phyloP scores from a whole-genome alignment of 2,329 filamentous ascomycete genomes.

The Sclerotinia sclerotiorum region DNA sequence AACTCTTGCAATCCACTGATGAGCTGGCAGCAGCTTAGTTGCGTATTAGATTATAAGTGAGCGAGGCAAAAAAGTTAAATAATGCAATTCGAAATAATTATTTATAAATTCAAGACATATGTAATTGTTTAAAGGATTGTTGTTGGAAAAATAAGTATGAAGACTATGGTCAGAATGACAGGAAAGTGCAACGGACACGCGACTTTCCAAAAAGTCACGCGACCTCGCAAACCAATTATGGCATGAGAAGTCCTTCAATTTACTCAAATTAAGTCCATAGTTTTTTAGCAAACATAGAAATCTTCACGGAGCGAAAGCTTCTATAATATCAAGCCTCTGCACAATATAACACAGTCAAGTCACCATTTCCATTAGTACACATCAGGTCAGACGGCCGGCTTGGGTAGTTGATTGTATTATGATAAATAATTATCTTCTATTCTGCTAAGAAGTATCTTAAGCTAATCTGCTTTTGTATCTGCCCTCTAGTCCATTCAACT shows the following conservation, averaged over 20 bases:
- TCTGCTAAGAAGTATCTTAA: not conserved
- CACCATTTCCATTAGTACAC: not conserved
- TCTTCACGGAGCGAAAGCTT: not conserved
- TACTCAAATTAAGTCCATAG: not conserved
- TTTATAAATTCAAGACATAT: not conserved
- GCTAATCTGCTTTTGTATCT: not conserved
- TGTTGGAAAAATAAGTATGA: not conserved
- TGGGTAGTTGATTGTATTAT: not conserved
- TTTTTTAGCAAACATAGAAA: not conserved
- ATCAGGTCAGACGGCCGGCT: not conserved
- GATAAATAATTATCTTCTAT: not conserved
- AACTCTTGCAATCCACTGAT: too few species aligned
- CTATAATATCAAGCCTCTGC: not conserved
- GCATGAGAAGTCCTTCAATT: not conserved
- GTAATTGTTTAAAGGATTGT: not conserved
- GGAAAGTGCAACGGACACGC: not conserved
- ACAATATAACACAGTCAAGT: not conserved
- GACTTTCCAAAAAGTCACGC: constrained; percentile 1
- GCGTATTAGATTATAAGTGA: too few species aligned
- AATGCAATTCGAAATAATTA: not conserved
- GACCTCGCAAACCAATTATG: not conserved
- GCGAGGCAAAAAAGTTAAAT: not conserved
- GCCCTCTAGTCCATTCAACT: too few species aligned
- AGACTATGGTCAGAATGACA: not conserved
- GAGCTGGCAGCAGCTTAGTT: not conserved